Evolutionary conservation across 2,329 filamentous ascomycete genomes (phyloP).

Genomic region (Aspergillus clavatus): DNA sequence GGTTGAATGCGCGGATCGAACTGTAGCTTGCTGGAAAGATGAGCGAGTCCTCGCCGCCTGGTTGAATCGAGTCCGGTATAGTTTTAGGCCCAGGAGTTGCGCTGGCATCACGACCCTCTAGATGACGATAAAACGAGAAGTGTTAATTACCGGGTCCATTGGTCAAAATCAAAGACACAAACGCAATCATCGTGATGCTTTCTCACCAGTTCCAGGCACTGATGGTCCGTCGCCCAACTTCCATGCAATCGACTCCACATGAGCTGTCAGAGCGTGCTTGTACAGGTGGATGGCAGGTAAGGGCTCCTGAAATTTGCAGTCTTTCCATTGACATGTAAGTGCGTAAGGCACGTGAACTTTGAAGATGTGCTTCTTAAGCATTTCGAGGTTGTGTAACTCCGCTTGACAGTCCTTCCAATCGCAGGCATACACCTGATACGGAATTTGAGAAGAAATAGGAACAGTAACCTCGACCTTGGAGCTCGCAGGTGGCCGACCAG

Average conservation of each 20-base stretch:
- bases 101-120: constrained; percentile 12
- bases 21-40: constrained; percentile 33
- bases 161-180: constrained; percentile 27
- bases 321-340: constrained; percentile 26
- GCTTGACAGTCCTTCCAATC: constrained; percentile 54
- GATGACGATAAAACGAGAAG: constrained; percentile 6
- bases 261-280: constrained; percentile 48
- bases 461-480: constrained; percentile 18
- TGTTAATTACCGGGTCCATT: constrained; percentile 13
- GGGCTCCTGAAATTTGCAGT: constrained; percentile 14
- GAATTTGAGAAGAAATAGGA: constrained; percentile 8
- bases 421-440: constrained; percentile 50
- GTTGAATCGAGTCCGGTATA: constrained; percentile 40
- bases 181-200: constrained; percentile 19
- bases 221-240: constrained; percentile 56
- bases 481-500: constrained; percentile 18
- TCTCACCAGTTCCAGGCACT: constrained; percentile 53
- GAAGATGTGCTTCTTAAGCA: constrained; percentile 54
- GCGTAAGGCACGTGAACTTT: constrained; percentile 48
- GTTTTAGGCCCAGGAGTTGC: constrained; percentile 30
- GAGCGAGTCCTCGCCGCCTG: constrained; percentile 27
- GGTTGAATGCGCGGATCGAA: constrained; percentile 39
- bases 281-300: constrained; percentile 40
- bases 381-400: constrained; percentile 58
- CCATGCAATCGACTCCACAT: constrained; percentile 54